Evolutionary conservation across 2,329 filamentous ascomycete genomes (phyloP).

Genomic region (Colletotrichum chrysophilum): DNA sequence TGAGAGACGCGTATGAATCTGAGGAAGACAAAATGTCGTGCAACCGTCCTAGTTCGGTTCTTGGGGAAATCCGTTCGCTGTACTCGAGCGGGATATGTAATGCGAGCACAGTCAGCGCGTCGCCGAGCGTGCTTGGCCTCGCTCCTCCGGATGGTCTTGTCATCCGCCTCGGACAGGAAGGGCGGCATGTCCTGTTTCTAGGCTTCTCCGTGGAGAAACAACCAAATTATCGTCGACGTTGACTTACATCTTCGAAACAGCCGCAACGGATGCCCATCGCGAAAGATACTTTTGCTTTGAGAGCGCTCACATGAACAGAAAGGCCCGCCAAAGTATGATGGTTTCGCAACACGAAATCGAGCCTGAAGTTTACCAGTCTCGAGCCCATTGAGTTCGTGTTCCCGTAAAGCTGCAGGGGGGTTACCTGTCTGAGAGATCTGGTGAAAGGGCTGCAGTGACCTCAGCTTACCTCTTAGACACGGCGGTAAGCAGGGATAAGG

Average conservation of each 20-base stretch:
- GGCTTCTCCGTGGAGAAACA: background rate
- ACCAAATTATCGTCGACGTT: background rate
- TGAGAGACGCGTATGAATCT: background rate
- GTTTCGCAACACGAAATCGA: background rate
- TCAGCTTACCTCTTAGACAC: constrained; percentile 1
- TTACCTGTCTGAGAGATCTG: background rate
- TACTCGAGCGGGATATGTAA: background rate
- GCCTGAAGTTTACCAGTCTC: background rate
- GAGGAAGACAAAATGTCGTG: constrained; percentile 6
- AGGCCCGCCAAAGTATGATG: background rate
- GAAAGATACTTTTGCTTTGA: background rate
- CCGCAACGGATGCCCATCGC: background rate
- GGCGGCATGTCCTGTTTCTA: background rate
- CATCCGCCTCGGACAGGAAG: background rate
- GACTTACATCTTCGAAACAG: background rate
- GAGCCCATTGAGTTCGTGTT: constrained; percentile 9
- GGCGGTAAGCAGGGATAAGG: constrained; percentile 7
- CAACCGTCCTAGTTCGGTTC: background rate
- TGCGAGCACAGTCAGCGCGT: constrained; percentile 11
- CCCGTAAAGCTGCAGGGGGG: background rate
- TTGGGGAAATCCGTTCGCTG: background rate
- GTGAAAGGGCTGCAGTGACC: background rate
- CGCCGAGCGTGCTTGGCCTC: background rate
- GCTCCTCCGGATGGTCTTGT: background rate
- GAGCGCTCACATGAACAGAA: background rate